These are phyloP conservation scores for Yueomyces sp. DNA, from an alignment of 805 yeast species.

Conservation along the genomic window DNA sequence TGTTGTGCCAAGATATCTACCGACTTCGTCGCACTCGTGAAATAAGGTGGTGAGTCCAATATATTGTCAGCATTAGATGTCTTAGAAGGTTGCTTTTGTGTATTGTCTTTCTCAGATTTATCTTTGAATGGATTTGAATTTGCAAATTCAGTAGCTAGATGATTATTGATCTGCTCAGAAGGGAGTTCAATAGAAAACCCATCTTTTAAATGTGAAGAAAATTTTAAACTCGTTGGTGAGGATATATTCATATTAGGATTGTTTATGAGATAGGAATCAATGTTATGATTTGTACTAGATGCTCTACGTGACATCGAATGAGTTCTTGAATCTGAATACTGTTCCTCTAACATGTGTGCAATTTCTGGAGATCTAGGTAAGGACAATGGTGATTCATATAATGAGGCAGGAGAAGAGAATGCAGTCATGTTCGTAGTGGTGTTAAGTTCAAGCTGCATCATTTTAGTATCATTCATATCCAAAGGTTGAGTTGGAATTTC, in stretches of 20 bases:
- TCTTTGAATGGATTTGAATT: constrained; percentile 7
- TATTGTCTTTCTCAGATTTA: neutral
- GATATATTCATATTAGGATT: neutral
- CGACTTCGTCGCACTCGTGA: neutral
- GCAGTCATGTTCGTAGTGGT: neutral
- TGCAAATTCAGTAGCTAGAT: neutral
- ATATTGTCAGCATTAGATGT: neutral
- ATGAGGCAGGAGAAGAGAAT: neutral
- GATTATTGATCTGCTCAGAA: neutral
- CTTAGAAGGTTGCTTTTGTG: neutral
- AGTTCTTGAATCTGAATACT: neutral
- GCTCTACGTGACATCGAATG: neutral
- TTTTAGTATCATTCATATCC: too few species aligned
- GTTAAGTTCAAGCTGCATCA: neutral
- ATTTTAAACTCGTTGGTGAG: neutral
- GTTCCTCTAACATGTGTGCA: neutral
- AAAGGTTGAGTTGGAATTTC: neutral
- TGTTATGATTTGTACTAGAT: neutral
- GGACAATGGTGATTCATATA: neutral
- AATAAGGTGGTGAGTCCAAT: neutral
- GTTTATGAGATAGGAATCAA: neutral
- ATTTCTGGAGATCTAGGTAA: neutral
- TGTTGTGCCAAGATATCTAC: neutral
- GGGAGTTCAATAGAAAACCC: neutral
- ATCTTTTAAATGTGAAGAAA: neutral